A percentile compares a stretch with the other conserved stretches of the same genome.
These are phyloP conservation scores for Prinsepia uniflora DNA, from an alignment of 306 rosid genomes.

Conservation along the genomic window DNA sequence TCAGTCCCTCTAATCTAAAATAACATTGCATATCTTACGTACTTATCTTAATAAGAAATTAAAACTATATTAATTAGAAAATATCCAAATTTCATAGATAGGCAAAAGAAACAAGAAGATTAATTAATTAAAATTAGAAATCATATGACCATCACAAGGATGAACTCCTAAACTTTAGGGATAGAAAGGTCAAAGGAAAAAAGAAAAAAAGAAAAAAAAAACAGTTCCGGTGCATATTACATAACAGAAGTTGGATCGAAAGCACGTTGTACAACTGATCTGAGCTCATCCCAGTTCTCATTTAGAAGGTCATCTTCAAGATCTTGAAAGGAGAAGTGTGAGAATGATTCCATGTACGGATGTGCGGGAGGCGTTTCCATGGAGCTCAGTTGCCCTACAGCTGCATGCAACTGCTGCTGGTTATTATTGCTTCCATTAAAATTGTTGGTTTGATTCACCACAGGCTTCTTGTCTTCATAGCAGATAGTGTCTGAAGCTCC, in stretches of 20 bases:
- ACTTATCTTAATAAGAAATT: too few species aligned
- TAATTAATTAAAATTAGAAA: background rate
- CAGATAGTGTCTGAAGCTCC: slow-evolving; percentile 23
- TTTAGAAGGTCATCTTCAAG: slow-evolving; percentile 29
- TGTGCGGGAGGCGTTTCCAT: slow-evolving; percentile 8
- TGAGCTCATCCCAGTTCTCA: slow-evolving; percentile 79
- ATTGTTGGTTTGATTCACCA: slow-evolving; percentile 1
- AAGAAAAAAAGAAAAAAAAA: background rate
- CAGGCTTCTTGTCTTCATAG: slow-evolving; percentile 39
- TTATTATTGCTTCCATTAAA: background rate
- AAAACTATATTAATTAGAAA: background rate
- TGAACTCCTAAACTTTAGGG: background rate
- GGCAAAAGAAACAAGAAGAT: background rate
- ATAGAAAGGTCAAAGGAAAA: background rate
- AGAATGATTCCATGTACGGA: slow-evolving; percentile 28
- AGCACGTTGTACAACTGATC: slow-evolving; percentile 58
- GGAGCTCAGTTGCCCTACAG: slow-evolving; percentile 27
- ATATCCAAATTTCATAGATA: background rate
- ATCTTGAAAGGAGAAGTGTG: slow-evolving; percentile 37
- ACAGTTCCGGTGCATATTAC: background rate
- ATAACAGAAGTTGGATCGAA: slow-evolving; percentile 34
- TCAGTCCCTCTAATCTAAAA: too few species aligned
- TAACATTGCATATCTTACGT: too few species aligned
- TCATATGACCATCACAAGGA: background rate
- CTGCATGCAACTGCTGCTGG: slow-evolving; percentile 20